Evolutionary conservation across 192 early-diverging fungal genomes (phyloP).

Genomic region (Mortierella claussenii): DNA sequence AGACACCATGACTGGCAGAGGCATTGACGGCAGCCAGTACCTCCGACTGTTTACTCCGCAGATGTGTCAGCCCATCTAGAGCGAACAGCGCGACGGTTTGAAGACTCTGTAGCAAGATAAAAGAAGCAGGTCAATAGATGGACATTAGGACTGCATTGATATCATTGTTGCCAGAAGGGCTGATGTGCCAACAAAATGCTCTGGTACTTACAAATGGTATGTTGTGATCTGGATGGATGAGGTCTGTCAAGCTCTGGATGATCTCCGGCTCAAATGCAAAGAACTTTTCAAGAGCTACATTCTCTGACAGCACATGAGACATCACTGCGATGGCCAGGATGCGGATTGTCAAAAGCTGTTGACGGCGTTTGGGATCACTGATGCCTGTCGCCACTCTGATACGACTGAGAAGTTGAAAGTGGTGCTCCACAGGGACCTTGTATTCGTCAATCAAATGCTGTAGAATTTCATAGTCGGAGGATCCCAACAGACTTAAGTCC

Average conservation of each 20-base stretch:
- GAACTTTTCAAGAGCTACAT: constrained; percentile 72
- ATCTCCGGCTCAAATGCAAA: constrained; percentile 92
- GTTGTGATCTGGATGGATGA: constrained; percentile 73
- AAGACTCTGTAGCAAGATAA: constrained; percentile 67
- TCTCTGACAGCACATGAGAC: constrained; percentile 72
- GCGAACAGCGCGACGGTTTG: constrained; percentile 86
- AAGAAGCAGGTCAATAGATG: no score
- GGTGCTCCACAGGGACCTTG: constrained; percentile 75
- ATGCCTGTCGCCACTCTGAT: constrained; percentile 79
- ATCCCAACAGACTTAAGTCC: constrained; percentile 40
- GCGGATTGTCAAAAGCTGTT: constrained; percentile 74
- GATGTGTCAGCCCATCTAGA: constrained; percentile 85
- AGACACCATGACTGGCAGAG: constrained; percentile 91
- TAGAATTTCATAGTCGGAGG: constrained; percentile 66
- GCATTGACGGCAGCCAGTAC: constrained; percentile 90
- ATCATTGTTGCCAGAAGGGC: no score
- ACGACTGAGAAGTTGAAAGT: constrained; percentile 82
- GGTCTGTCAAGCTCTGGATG: constrained; percentile 78
- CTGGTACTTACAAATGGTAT: constrained; percentile 73
- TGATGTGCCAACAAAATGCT: no score
- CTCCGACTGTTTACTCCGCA: constrained; percentile 79
- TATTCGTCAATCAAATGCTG: constrained; percentile 71
- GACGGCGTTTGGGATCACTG: constrained; percentile 58
- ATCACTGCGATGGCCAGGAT: constrained; percentile 83
- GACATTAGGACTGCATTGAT: no score